Evolutionary conservation across 306 rosid species (phyloP).

Genomic region (Cyamopsis tetragonoloba): DNA sequence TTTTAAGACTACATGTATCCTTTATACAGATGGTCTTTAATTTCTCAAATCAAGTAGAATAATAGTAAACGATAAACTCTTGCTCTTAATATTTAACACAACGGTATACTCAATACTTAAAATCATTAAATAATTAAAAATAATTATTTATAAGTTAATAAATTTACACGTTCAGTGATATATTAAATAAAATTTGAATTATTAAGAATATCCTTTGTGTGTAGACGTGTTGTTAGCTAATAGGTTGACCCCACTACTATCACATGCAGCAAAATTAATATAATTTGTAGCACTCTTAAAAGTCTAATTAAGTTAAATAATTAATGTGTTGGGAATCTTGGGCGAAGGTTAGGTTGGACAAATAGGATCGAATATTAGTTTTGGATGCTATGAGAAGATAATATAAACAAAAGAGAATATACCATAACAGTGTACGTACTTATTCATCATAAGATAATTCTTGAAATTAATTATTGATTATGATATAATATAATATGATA

Average conservation of each 20-base stretch:
- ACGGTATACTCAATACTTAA: too few relatives aligned
- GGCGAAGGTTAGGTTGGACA: slow-evolving; percentile 35
- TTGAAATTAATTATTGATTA: too few relatives aligned
- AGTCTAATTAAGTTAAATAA: not conserved
- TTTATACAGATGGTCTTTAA: too few relatives aligned
- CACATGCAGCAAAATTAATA: slow-evolving; percentile 29
- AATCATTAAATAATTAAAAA: too few relatives aligned
- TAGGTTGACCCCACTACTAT: slow-evolving; percentile 19
- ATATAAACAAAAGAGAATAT: slow-evolving; percentile 51
- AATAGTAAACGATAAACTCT: too few relatives aligned
- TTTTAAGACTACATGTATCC: too few relatives aligned
- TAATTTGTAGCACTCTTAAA: not conserved
- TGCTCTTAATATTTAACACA: too few relatives aligned
- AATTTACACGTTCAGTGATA: too few relatives aligned
- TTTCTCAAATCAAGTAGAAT: too few relatives aligned
- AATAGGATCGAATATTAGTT: slow-evolving; percentile 27
- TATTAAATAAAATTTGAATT: not conserved
- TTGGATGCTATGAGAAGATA: slow-evolving; percentile 34
- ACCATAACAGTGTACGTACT: slow-evolving; percentile 41
- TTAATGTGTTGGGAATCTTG: slow-evolving; percentile 36
- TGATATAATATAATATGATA: slow-evolving; percentile 10
- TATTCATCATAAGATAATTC: slow-evolving; percentile 9
- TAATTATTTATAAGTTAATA: too few relatives aligned
- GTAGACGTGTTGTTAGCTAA: not conserved
- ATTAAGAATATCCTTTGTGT: slow-evolving; percentile 14